Evolutionary conservation across 192 early-diverging fungal species (phyloP).

Genomic region (Cladochytrium replicatum): DNA sequence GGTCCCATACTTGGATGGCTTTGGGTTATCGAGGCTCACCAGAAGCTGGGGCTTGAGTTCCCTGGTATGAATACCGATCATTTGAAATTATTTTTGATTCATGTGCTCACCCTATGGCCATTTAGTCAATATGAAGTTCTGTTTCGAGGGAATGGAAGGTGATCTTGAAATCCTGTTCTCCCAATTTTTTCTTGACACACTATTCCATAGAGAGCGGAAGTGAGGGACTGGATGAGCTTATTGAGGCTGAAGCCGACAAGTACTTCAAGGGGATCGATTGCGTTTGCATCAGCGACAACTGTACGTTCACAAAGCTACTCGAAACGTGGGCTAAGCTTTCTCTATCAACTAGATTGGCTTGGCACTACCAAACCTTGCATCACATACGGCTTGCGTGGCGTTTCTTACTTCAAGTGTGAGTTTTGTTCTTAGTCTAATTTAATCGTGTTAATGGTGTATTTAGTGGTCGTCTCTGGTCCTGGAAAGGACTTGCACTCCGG

Average conservation of each 20-base stretch:
- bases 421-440: background rate
- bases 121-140: constrained; percentile 84
- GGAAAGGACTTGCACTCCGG: constrained; percentile 93
- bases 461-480: constrained; percentile 63
- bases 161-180: background rate
- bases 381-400: constrained; percentile 90
- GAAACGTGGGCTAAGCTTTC: no score
- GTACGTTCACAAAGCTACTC: constrained; percentile 9
- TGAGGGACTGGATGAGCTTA: constrained; percentile 90
- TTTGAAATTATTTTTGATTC: no score
- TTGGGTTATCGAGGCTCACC: constrained; percentile 89
- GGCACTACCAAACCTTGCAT: constrained; percentile 93
- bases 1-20: constrained; percentile 91
- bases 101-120: background rate
- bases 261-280: constrained; percentile 89
- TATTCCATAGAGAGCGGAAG: constrained; percentile 56
- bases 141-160: constrained; percentile 93
- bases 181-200: background rate
- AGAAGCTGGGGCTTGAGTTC: constrained; percentile 77
- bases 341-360: constrained; percentile 68
- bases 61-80: constrained; percentile 39
- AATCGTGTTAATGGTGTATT: constrained; percentile 21
- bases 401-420: constrained; percentile 43
- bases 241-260: constrained; percentile 71
- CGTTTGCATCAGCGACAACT: constrained; percentile 97